These are phyloP conservation scores for Lotus japonicus DNA, from an alignment of 306 rosid species.

Conservation along the genomic window DNA sequence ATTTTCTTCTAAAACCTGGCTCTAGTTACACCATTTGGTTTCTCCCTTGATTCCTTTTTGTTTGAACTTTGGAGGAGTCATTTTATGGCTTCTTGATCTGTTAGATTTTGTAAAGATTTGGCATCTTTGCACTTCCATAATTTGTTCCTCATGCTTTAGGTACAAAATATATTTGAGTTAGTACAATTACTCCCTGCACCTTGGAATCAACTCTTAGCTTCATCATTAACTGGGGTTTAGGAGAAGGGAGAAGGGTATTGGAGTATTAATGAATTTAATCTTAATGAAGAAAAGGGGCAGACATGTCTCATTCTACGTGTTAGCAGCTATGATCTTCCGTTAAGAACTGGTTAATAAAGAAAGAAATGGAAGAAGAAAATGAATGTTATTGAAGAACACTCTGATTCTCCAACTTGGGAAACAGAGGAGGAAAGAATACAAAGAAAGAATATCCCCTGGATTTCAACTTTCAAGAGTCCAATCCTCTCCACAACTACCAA, in stretches of 20 bases:
- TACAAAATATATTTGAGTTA: neutral
- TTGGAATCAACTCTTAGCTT: neutral
- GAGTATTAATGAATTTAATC: neutral
- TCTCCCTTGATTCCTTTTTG: neutral
- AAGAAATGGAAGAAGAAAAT: neutral
- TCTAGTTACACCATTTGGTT: neutral
- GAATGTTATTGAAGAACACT: too few species aligned
- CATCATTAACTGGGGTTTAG: neutral
- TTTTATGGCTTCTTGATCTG: neutral
- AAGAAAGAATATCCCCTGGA: too few species aligned
- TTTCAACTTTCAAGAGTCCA: too few species aligned
- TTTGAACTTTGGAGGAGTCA: neutral
- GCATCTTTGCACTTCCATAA: neutral
- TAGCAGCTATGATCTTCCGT: neutral
- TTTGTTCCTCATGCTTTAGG: neutral
- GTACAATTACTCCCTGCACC: neutral
- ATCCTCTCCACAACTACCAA: too few species aligned
- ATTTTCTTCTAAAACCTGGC: neutral
- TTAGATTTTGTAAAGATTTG: neutral
- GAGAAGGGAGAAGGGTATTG: neutral
- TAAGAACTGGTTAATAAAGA: too few species aligned
- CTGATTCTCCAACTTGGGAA: too few species aligned
- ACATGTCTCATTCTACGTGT: neutral
- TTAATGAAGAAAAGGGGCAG: neutral
- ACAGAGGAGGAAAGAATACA: too few species aligned